Base-by-base conservation (phyloP, 305 asterid species). In the Solanum chacoense region DNA sequence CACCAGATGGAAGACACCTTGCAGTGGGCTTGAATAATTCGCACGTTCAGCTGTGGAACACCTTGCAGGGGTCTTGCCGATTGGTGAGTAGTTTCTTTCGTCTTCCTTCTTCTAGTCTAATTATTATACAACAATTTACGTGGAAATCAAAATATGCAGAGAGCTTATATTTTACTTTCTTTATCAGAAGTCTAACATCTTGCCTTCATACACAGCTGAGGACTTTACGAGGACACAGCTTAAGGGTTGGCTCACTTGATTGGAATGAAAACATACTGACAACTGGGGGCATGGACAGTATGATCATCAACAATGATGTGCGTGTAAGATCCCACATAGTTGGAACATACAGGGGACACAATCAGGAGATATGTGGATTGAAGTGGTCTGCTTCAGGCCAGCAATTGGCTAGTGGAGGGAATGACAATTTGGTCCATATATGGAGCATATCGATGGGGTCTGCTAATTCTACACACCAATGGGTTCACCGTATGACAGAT, bases 1-100 rank as follows among this genome's bases (percentile, higher is more conserved):
- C 94, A 40, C 90, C 92, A 31, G 93, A 92, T 72, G 94, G 93
- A 24, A 87, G 84, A 55, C 88, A 88, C 77, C 91, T 93, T 88
- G 95, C 95, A 55, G 91, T 94, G 78, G 95, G 94, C 74, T 88
- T 94, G 65, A 90, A 86, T 45, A 93, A 93, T 87, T 92, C 94
- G 22, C 90, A 92, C 65, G 90, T 94, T 85, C 94, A 92, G 71
- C 40, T 94, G 24, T 92, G 93, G 93, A 93, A 94, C 55, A 50
- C 91, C 63, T 35, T 76, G 50, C 83, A 35, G 50, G 83, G 38
- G 6, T 32, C 89, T 72, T 11, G 69, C 79, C 78, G 75, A 36
- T 71, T 85, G 91, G 94, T 91, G 90, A 75, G 78, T 50, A 24
- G 24, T 34, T 87, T 75, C 18, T 45, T 50, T 79, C 38, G 6